These are phyloP conservation scores for Solanum phureja DNA, from an alignment of 257 asterid species.

Conservation along the genomic window DNA sequence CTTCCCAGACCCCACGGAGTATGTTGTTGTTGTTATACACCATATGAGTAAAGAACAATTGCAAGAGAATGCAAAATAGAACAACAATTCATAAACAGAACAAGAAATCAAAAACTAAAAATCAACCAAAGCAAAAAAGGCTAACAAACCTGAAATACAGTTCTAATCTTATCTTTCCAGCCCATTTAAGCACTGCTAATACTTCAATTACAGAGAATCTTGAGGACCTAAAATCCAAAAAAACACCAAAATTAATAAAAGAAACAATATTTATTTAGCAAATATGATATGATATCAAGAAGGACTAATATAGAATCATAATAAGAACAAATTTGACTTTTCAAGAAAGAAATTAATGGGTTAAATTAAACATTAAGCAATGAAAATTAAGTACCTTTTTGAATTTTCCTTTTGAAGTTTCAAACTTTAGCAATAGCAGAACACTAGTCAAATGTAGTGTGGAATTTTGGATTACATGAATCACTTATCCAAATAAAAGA, in stretches of 20 bases:
- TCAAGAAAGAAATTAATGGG: not conserved
- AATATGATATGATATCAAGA: not conserved
- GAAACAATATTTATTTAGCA: not conserved
- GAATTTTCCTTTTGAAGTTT: not conserved
- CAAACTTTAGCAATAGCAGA: not conserved
- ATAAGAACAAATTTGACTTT: not conserved
- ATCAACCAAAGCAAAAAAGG: not conserved
- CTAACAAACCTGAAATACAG: conserved; percentile 53
- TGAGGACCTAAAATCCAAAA: not conserved
- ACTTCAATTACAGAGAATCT: not conserved
- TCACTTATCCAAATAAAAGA: not conserved
- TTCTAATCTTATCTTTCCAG: conserved; percentile 33
- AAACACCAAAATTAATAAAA: not conserved
- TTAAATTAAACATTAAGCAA: not conserved
- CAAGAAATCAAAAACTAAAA: not conserved
- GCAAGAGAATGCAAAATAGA: not conserved
- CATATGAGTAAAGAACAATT: not conserved
- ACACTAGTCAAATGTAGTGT: not conserved
- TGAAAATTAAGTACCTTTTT: not conserved
- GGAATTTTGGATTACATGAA: not conserved
- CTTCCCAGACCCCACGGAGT: not conserved
- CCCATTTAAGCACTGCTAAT: conserved; percentile 27
- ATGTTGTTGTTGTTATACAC: not conserved
- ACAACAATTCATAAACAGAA: not conserved
- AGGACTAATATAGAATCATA: not conserved